Conservation (phyloP, 1,139 yeast species). For the Cylindricascospora bacillispora region DNA sequence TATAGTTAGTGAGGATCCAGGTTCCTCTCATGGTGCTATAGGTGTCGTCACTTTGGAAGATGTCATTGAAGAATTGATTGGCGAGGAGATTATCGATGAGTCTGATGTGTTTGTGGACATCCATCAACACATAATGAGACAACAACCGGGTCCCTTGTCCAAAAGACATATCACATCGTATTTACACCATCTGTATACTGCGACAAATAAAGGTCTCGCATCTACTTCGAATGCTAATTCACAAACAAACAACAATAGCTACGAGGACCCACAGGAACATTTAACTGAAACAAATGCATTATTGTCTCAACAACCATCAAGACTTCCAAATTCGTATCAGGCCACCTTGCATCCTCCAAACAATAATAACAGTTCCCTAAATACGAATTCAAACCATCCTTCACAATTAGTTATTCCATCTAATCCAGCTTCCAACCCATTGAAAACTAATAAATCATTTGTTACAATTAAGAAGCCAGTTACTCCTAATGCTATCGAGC, state of each 20-base stretch:
- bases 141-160: conserved; percentile 74
- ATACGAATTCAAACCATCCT: neutral
- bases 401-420: conserved; percentile 31
- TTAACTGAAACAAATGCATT: neutral
- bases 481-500: conserved; percentile 9
- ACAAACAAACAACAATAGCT: neutral
- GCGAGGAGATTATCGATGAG: conserved; percentile 95
- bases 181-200: conserved; percentile 39
- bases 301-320: neutral
- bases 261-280: neutral
- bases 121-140: conserved; percentile 71
- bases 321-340: too few relatives aligned
- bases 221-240: neutral
- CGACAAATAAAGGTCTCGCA: conserved; percentile 6
- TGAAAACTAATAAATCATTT: conserved; percentile 55
- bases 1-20: conserved; percentile 77
- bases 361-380: too few relatives aligned
- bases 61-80: conserved; percentile 92
- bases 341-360: too few relatives aligned
- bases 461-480: conserved; percentile 54
- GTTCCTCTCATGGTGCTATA: conserved; percentile 73
- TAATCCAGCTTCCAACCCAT: conserved; percentile 75
- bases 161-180: conserved; percentile 60
- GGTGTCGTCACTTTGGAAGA: conserved; percentile 93
- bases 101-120: conserved; percentile 92